Percentiles rank a stretch among this genome's conserved stretches.
Evolutionary conservation across 768 basidiomycete species (phyloP).

Genomic region (Leccinum longicurvipes): DNA sequence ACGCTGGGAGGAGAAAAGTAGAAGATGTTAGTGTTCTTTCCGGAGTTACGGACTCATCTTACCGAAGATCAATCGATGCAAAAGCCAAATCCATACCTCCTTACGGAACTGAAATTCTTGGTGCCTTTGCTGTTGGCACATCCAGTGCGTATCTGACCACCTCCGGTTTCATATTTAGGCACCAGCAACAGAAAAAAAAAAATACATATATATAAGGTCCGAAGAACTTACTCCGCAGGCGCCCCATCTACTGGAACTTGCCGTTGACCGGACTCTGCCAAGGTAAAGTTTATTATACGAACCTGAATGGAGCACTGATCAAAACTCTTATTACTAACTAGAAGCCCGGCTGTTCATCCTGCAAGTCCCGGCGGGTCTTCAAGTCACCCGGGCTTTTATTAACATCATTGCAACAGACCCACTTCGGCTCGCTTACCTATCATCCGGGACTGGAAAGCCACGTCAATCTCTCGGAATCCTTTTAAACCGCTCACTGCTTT

Average conservation of each 20-base stretch:
- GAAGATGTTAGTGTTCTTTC: constrained; percentile 16
- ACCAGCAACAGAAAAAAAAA: constrained; percentile 4
- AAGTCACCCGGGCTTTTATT: constrained; percentile 30
- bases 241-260: constrained; percentile 26
- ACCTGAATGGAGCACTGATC: constrained; percentile 24
- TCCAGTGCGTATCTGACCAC: constrained; percentile 8
- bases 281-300: constrained; percentile 30
- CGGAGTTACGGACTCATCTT: constrained; percentile 34
- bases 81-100: constrained; percentile 32
- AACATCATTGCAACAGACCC: constrained; percentile 25
- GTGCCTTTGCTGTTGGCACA: constrained; percentile 21
- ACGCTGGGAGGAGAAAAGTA: constrained; percentile 5
- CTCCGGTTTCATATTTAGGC: constrained; percentile 1
- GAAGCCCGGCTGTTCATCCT: constrained; percentile 19
- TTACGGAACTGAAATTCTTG: constrained; percentile 31
- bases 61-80: constrained; percentile 30
- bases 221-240: constrained; percentile 23
- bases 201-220: constrained; percentile 9
- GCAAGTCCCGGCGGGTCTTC: constrained; percentile 27
- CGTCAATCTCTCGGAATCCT: constrained; percentile 20
- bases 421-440: constrained; percentile 29
- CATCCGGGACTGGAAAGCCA: constrained; percentile 24
- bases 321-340: constrained; percentile 24
- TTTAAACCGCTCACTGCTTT: constrained; percentile 23
- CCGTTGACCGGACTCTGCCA: constrained; percentile 25